Conservation (phyloP, 805 yeast species). For the Ogataea pini region DNA sequence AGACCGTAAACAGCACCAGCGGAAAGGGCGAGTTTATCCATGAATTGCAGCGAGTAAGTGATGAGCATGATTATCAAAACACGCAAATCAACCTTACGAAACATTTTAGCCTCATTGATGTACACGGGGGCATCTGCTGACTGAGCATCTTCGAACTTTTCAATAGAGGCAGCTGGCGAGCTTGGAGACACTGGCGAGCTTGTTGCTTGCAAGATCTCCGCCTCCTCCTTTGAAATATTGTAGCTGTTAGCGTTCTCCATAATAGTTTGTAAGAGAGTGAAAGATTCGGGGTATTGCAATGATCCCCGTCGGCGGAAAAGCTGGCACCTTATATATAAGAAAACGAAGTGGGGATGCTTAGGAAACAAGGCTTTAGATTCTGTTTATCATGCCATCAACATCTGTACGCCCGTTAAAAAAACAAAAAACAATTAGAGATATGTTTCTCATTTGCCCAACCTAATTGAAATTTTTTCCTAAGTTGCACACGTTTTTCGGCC, state of each 20-base stretch:
- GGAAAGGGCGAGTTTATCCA: conserved; percentile 58
- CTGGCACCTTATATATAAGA: neutral
- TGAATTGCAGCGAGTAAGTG: conserved; percentile 48
- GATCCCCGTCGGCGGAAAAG: too few species aligned
- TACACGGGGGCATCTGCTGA: conserved; percentile 15
- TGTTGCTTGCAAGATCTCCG: neutral
- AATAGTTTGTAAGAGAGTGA: neutral
- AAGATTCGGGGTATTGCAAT: too few species aligned
- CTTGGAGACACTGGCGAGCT: neutral
- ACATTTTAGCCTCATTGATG: conserved; percentile 21
- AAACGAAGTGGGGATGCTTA: neutral
- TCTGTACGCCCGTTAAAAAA: neutral
- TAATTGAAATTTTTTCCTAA: neutral
- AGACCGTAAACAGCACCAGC: conserved; percentile 59
- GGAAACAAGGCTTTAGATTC: neutral
- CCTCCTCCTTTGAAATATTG: conserved; percentile 3
- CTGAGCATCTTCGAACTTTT: conserved; percentile 16
- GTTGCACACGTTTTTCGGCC: neutral
- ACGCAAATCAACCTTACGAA: conserved; percentile 48
- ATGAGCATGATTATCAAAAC: conserved; percentile 51
- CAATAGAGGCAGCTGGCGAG: conserved; percentile 2
- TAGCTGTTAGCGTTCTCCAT: neutral
- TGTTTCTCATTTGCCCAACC: neutral
- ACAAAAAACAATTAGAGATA: neutral
- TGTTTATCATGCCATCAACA: neutral